Percentiles rank a stretch among this genome's conserved stretches.
These are phyloP conservation scores for Cylindrotheca fusiformis DNA, from an alignment of 108 stramenopile species.

Conservation along the genomic window DNA sequence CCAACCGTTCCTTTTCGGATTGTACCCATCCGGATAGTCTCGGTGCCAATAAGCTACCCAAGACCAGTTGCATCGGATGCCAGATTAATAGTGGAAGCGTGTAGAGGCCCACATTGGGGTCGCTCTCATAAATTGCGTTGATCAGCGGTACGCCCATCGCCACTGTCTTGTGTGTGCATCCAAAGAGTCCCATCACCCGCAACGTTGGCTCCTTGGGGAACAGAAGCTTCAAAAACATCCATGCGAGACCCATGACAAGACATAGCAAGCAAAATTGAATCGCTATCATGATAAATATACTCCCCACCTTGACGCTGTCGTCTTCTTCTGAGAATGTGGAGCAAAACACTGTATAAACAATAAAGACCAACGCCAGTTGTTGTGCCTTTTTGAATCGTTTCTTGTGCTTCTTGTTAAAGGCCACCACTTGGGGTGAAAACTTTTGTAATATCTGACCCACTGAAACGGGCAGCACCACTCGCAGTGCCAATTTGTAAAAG, in stretches of 20 bases:
- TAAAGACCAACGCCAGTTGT: constrained; percentile 51
- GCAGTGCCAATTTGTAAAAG: constrained; percentile 46
- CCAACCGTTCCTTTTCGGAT: constrained; percentile 35
- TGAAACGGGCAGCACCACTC: constrained; percentile 53
- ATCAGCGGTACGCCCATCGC: constrained; percentile 75
- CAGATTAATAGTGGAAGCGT: constrained; percentile 72
- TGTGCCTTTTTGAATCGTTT: constrained; percentile 40
- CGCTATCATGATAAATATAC: constrained; percentile 53
- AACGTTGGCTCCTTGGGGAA: constrained; percentile 46
- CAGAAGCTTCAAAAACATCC: constrained; percentile 32
- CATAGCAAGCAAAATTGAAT: constrained; percentile 32
- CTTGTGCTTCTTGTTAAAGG: constrained; percentile 48
- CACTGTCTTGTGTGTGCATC: constrained; percentile 67
- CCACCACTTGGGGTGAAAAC: constrained; percentile 15
- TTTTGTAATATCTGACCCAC: constrained; percentile 61
- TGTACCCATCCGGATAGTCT: constrained; percentile 34
- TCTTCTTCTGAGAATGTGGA: constrained; percentile 32
- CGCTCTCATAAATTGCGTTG: constrained; percentile 59
- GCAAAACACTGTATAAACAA: constrained; percentile 67
- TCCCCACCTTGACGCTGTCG: constrained; percentile 18
- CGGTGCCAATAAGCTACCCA: constrained; percentile 53
- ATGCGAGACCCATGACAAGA: constrained; percentile 33
- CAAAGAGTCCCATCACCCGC: constrained; percentile 63
- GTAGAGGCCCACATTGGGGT: constrained; percentile 46
- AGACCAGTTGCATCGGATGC: constrained; percentile 69